These are phyloP conservation scores for Chenopodium suecicum DNA, from an alignment of 148 eudicot genomes.

Conservation along the genomic window DNA sequence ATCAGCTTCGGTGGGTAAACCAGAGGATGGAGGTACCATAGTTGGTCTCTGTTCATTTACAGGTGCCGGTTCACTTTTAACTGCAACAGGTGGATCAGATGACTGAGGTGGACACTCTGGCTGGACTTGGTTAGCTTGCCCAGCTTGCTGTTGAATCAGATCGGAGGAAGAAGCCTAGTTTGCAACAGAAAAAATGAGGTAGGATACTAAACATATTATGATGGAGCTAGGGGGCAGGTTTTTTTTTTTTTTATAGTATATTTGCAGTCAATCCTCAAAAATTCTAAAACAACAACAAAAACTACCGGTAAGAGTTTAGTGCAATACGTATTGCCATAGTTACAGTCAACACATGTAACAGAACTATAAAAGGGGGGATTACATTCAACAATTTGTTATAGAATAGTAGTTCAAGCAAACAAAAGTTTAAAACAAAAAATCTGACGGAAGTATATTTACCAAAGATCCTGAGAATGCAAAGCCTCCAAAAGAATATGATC, in stretches of 20 bases:
- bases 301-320: neutral
- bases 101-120: conserved; percentile 42
- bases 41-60: conserved; percentile 34
- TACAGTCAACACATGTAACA: neutral
- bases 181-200: conserved; percentile 26
- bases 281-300: neutral
- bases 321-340: neutral
- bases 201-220: neutral
- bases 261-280: neutral
- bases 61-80: conserved; percentile 43
- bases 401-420: conserved; percentile 3
- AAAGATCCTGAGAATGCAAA: conserved; percentile 45
- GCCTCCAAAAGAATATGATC: conserved; percentile 57
- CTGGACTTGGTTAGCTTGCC: conserved; percentile 39
- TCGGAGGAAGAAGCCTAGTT: conserved; percentile 50
- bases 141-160: conserved; percentile 42
- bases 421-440: neutral
- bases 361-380: neutral
- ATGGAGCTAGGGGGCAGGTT: neutral
- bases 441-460: conserved; percentile 40
- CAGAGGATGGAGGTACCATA: conserved; percentile 30
- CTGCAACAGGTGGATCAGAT: conserved; percentile 38
- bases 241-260: neutral
- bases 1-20: conserved; percentile 38
- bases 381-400: neutral